These are phyloP conservation scores for Pythium utonaiense DNA, from an alignment of 352 stramenopile species.

Conservation along the genomic window DNA sequence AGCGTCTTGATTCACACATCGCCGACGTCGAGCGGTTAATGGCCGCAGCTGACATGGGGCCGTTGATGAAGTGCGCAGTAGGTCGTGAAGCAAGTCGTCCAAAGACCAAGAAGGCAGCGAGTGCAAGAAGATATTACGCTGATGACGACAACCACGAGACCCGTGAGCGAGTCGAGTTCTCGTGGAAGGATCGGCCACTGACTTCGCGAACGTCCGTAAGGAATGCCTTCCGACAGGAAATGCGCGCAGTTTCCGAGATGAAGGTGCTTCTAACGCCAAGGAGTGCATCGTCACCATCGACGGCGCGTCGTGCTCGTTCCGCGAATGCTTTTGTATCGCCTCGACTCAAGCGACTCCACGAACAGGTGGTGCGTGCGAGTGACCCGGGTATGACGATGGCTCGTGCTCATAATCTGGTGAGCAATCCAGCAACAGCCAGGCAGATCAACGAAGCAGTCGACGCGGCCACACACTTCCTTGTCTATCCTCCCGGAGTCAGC, in stretches of 20 bases:
- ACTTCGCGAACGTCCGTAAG: slow-evolving; percentile 47
- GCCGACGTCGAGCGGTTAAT: neutral
- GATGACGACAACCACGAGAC: neutral
- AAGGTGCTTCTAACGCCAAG: slow-evolving; percentile 23
- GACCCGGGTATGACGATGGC: slow-evolving; percentile 18
- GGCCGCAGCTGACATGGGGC: neutral
- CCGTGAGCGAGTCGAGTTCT: slow-evolving; percentile 16
- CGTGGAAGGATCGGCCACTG: slow-evolving; percentile 47
- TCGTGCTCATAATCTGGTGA: neutral
- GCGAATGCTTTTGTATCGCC: slow-evolving; percentile 34
- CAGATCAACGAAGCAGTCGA: slow-evolving; percentile 16
- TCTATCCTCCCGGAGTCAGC: neutral
- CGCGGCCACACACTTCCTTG: slow-evolving; percentile 7
- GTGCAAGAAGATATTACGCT: too few species aligned
- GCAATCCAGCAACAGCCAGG: neutral
- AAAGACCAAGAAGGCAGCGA: too few species aligned
- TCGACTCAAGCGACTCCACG: slow-evolving; percentile 35
- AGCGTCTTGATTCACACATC: neutral
- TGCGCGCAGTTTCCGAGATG: slow-evolving; percentile 28
- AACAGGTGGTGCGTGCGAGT: slow-evolving; percentile 28
- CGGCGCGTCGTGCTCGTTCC: neutral
- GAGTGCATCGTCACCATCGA: neutral
- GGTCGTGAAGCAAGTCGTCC: neutral
- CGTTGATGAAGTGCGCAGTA: too few species aligned
- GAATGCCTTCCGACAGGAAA: slow-evolving; percentile 46